A percentile compares a stretch with the other conserved stretches of the same genome.
Conservation (phyloP, 1,139 yeast genomes). For the Yamadazyma triangularis region DNA sequence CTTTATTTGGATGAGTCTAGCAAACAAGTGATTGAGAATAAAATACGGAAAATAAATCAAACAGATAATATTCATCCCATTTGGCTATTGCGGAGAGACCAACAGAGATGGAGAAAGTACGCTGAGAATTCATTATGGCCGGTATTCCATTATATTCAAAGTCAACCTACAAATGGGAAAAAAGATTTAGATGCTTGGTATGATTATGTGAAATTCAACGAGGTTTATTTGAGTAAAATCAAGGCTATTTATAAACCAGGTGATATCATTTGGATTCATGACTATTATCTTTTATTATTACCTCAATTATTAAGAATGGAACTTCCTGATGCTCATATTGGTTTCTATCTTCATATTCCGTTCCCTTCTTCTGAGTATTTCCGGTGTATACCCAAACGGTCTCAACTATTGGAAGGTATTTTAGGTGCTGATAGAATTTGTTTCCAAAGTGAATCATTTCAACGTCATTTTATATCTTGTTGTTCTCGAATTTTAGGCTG, state of each 20-base stretch:
- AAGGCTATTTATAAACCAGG: constrained; percentile 76
- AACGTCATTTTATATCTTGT: constrained; percentile 85
- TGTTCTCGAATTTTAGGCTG: constrained; percentile 80
- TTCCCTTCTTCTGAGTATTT: constrained; percentile 97
- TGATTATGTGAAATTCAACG: constrained; percentile 86
- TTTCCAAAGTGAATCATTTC: constrained; percentile 82
- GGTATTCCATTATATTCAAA: constrained; percentile 85
- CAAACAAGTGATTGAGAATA: constrained; percentile 42
- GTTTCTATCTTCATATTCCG: constrained; percentile 81
- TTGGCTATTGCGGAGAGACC: constrained; percentile 74
- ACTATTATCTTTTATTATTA: constrained; percentile 75
- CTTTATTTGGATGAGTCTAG: constrained; percentile 56
- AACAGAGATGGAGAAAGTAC: constrained; percentile 77
- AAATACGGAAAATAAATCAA: constrained; percentile 40
- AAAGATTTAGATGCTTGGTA: constrained; percentile 82
- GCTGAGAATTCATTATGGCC: constrained; percentile 96
- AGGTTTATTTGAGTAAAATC: constrained; percentile 80
- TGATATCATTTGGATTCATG: constrained; percentile 94
- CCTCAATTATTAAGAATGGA: constrained; percentile 87
- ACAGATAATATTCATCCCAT: constrained; percentile 70
- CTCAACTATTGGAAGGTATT: constrained; percentile 81
- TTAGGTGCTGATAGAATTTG: constrained; percentile 84
- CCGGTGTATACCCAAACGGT: constrained; percentile 79
- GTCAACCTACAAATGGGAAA: constrained; percentile 57
- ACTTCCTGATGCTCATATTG: constrained; percentile 75